Base-by-base conservation (phyloP, 345 rosid genomes). In the Eucalyptus pauciflora region DNA sequence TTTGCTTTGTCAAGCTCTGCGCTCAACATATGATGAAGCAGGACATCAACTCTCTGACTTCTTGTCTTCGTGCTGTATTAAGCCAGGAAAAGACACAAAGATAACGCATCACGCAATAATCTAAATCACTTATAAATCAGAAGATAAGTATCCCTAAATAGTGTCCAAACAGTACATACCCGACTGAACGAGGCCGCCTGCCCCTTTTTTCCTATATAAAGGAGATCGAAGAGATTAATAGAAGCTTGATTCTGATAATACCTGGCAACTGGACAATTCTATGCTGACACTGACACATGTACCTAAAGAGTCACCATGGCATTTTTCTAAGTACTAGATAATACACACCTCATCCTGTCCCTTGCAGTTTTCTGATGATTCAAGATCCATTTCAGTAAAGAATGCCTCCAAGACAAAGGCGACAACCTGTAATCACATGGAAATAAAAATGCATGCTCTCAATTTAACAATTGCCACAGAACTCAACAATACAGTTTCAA, bases 351-450 rank as follows among this genome's bases (percentile, higher is more conserved):
- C 48, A 81, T 91, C 91, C 83, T 92, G 90, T 54, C 91, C 97
- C 91, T 90, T 94, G 27, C 93, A 86, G 83, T 91, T 90, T 85
- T 94, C 96, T 76, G 96, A 93, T 87, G 92, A 86, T 87, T 98
- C 97, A 29, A 97, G 95, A 87, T 98, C 99, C 95, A 98, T 93
- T 92, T 98, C 99, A 81, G 99, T 89, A 87, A 96, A 98, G 96
- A 98, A 98, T 45, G 98, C 99, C 91, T 98, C 99, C 97, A 98
- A 94, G 91, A 98, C 98, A 94, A 98, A 98, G 86, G 99, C 99
- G 43, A 97, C 93, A 86, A 98, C 95, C 99, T 98, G 95, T 91
- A 90, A 89, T 90, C 89, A 88, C 89, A 91, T 41, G 45, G 62
- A 86, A 88, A 67, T 56, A 86, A 83, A 54, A 87, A 64, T 49